Percentiles rank a stretch among this genome's conserved stretches.
Conservation (phyloP, 176 grass and related monocot genomes). For the Triticum aestivum region DNA sequence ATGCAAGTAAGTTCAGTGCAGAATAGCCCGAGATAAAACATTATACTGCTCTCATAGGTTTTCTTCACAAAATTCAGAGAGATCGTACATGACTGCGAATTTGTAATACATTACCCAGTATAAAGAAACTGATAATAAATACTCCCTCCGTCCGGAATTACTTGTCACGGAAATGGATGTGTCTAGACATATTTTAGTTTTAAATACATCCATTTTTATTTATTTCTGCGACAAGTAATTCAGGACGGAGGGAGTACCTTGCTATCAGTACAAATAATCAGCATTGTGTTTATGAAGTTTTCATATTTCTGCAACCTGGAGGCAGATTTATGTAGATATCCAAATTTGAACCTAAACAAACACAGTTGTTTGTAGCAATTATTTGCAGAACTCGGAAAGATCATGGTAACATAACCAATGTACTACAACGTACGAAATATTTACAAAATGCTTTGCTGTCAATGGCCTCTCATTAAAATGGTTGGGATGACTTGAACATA, state of each 20-base stretch:
- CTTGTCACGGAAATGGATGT: too few relatives aligned
- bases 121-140: background rate
- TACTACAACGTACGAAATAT: constrained; percentile 5
- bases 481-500: background rate
- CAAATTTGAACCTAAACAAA: background rate
- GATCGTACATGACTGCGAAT: constrained; percentile 8
- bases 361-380: background rate
- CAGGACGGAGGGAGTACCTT: background rate
- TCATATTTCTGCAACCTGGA: background rate
- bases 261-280: background rate
- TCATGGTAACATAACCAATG: background rate
- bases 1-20: constrained; percentile 4
- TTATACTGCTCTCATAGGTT: constrained; percentile 18
- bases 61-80: constrained; percentile 14
- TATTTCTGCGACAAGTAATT: too few relatives aligned
- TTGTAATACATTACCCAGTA: constrained; percentile 19
- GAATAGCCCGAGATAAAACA: constrained; percentile 10
- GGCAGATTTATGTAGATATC: background rate
- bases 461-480: constrained; percentile 19
- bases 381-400: background rate
- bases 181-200: too few relatives aligned
- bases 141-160: too few relatives aligned
- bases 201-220: too few relatives aligned
- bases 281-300: background rate
- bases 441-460: constrained; percentile 21